Evolutionary conservation across 2,329 filamentous ascomycete genomes (phyloP), one percentile per base, ranked within the genome.

Genomic region (Albifimbria verrucaria): DNA sequence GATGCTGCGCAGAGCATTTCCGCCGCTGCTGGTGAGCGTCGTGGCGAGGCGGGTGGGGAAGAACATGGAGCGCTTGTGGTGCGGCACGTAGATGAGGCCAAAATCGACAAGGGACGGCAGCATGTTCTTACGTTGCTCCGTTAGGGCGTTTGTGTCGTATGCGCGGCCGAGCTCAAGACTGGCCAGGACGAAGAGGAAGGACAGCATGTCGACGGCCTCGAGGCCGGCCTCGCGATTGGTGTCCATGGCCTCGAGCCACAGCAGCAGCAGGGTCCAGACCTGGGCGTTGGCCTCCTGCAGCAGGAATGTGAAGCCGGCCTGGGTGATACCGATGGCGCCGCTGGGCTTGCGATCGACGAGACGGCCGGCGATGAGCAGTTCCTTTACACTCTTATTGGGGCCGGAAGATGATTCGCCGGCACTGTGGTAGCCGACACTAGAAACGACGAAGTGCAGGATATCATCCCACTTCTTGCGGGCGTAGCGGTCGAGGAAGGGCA

Each of bases 201-300:
- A 92, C 6, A 99, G 83, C 68, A 97, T 92, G 65, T 99, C 94
- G 47, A 96, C 92, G 54, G 89, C 87, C 60, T 96, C 91, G 79
- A 96, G 88, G 26, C 83, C 82, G 17, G 89, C 77, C 64, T 79
- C 65, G 44, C 69, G 68, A 48, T 72, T 69, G 15, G 69, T 72
- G 61, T 91, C 87, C 44, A 89, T 88, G 56, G 91, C 89, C 60
- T 95, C 90, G 49, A 99, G 85, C 79, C 96, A 99, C 26, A 97
- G 86, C 25, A 99, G 87, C 32, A 99, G 79, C 46, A 99, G 78
- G 23, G 92, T 94, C 94, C 94, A 99, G 32, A 99, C 92, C 70
- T 99, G 94, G 0, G 93, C 92, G 68, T 97, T 97, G 54, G 93
- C 88, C 66, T 97, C 93, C 65, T 97, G 93, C 9, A 99, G 78